Conservation (phyloP, 208 protist species). For the Trypanosoma vivax region DNA sequence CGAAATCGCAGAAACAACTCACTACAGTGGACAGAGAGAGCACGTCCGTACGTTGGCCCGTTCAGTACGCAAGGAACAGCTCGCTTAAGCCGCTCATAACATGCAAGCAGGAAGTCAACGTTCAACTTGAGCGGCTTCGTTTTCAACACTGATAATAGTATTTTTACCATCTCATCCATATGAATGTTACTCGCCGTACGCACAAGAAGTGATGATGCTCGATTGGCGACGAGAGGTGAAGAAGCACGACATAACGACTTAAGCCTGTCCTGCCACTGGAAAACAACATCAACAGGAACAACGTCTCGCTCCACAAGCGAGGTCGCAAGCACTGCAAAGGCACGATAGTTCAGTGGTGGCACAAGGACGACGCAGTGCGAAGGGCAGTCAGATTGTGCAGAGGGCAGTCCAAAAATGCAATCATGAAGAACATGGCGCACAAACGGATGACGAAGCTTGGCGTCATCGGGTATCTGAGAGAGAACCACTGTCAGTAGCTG, state of each 20-base stretch:
- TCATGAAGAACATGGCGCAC: constrained; percentile 78
- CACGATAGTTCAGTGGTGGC: constrained; percentile 76
- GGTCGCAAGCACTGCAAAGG: constrained; percentile 60
- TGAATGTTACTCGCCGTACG: constrained; percentile 56
- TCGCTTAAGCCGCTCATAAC: constrained; percentile 84
- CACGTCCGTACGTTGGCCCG: constrained; percentile 64
- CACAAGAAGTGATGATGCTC: constrained; percentile 72
- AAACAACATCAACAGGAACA: constrained; percentile 62
- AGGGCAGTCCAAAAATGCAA: constrained; percentile 80
- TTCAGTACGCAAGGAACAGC: constrained; percentile 54
- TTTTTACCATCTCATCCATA: constrained; percentile 73
- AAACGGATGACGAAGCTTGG: constrained; percentile 70
- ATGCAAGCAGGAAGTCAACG: constrained; percentile 83
- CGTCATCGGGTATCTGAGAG: constrained; percentile 52
- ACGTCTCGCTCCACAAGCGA: constrained; percentile 47
- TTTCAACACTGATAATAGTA: constrained; percentile 73
- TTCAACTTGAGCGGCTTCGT: constrained; percentile 73
- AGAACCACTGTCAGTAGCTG: constrained; percentile 69
- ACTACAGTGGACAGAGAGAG: constrained; percentile 81
- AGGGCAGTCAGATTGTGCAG: constrained; percentile 55
- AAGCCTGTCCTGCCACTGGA: constrained; percentile 82
- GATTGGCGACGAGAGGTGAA: constrained; percentile 77
- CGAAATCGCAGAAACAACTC: constrained; percentile 86
- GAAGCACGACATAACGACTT: constrained; percentile 53
- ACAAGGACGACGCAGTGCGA: constrained; percentile 80